A percentile compares a stretch with the other conserved stretches of the same genome.
Evolutionary conservation across 2,329 filamentous ascomycete species (phyloP).

Genomic region (Neofusicoccum sp.): DNA sequence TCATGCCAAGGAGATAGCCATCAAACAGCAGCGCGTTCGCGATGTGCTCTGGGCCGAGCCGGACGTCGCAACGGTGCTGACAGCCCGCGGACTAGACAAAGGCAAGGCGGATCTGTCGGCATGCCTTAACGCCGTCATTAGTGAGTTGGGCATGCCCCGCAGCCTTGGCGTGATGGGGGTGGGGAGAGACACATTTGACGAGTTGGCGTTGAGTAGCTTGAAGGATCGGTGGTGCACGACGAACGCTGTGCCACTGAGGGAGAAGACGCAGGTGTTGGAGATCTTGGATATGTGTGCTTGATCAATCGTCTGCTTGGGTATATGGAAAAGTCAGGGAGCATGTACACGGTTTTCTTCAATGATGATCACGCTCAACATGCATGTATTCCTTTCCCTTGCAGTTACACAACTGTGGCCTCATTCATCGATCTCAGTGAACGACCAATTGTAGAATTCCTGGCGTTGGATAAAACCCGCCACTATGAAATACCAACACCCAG

Average conservation of each 20-base stretch:
- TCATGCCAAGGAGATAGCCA: slow-evolving; percentile 38
- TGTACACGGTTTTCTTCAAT: too few species aligned
- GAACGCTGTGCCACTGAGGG: slow-evolving; percentile 53
- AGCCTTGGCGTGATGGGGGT: slow-evolving; percentile 56
- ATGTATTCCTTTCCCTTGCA: too few species aligned
- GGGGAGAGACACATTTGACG: slow-evolving; percentile 50
- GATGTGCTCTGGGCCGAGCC: slow-evolving; percentile 45
- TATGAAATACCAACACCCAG: too few species aligned
- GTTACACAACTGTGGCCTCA: too few species aligned
- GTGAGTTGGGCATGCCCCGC: slow-evolving; percentile 57
- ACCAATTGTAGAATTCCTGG: too few species aligned
- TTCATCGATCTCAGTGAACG: too few species aligned
- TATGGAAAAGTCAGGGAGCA: too few species aligned
- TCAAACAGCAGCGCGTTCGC: slow-evolving; percentile 42
- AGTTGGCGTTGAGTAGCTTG: slow-evolving; percentile 53
- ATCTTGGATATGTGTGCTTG: slow-evolving; percentile 45
- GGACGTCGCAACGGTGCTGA: slow-evolving; percentile 42
- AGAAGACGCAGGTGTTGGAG: slow-evolving; percentile 54
- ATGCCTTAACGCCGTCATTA: slow-evolving; percentile 54
- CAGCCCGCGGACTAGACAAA: slow-evolving; percentile 27
- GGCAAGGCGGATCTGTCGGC: slow-evolving; percentile 52
- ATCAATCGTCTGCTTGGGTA: not conserved
- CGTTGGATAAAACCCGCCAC: too few species aligned
- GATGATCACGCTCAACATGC: too few species aligned
- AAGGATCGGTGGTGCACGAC: slow-evolving; percentile 54